phyloP scores from a whole-genome alignment of 805 yeast genomes.

The Metschnikowia continentalis region DNA sequence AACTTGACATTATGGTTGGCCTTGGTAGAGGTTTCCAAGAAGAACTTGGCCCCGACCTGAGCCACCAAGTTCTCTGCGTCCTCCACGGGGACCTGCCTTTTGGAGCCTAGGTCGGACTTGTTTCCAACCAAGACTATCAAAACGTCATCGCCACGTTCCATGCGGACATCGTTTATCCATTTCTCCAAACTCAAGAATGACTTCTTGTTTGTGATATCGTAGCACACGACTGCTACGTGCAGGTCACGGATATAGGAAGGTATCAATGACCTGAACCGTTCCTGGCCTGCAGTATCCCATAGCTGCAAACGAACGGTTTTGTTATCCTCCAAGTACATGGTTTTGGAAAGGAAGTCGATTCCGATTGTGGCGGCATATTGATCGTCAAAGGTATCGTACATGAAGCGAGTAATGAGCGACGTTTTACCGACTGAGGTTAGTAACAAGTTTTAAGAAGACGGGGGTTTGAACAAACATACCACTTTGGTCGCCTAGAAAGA shows the following conservation, averaged over 20 bases:
- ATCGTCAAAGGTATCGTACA: conserved; percentile 96
- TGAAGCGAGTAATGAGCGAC: conserved; percentile 91
- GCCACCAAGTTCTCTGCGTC: conserved; percentile 81
- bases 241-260: conserved; percentile 96
- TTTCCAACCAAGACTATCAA: conserved; percentile 89
- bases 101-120: conserved; percentile 73
- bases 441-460: neutral
- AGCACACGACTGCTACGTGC: conserved; percentile 94
- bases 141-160: conserved; percentile 89
- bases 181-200: conserved; percentile 79
- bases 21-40: conserved; percentile 91
- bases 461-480: conserved; percentile 36
- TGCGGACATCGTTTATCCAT: conserved; percentile 93
- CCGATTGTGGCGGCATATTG: conserved; percentile 97
- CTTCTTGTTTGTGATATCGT: conserved; percentile 84
- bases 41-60: conserved; percentile 68
- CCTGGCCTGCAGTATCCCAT: conserved; percentile 99
- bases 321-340: conserved; percentile 78
- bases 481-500: conserved; percentile 94
- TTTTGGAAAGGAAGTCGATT: conserved; percentile 85
- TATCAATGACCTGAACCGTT: conserved; percentile 87
- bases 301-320: conserved; percentile 88
- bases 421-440: conserved; percentile 78
- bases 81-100: conserved; percentile 75
- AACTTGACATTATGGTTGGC: conserved; percentile 91